phyloP scores from a whole-genome alignment of 2,329 filamentous ascomycete genomes.

The Claviceps digitariae region DNA sequence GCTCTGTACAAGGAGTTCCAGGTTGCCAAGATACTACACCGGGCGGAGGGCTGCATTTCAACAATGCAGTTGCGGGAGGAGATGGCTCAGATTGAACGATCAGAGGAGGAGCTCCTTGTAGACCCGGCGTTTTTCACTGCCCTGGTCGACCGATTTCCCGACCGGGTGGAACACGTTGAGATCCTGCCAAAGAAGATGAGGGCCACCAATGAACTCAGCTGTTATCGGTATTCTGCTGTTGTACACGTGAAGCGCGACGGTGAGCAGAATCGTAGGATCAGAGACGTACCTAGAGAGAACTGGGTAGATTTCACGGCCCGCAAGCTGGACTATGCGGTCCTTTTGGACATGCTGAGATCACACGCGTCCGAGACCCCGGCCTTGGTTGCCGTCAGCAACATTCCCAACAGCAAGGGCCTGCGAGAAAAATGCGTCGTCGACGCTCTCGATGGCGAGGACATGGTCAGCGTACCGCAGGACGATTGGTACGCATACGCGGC shows the following conservation, averaged over 20 bases:
- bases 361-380: not conserved
- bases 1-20: slow-evolving; percentile 9
- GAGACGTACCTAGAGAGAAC: not conserved
- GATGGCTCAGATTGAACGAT: slow-evolving; percentile 6
- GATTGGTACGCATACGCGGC: not conserved
- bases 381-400: slow-evolving; percentile 7
- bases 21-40: not conserved
- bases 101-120: slow-evolving; percentile 12
- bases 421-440: slow-evolving; percentile 9
- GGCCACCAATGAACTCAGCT: slow-evolving; percentile 14
- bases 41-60: not conserved
- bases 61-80: not conserved
- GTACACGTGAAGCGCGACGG: slow-evolving; percentile 6
- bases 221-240: slow-evolving; percentile 14
- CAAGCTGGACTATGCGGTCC: not conserved
- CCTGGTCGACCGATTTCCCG: slow-evolving; percentile 5
- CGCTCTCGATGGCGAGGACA: not conserved
- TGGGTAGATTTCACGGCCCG: slow-evolving; percentile 5
- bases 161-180: slow-evolving; percentile 11
- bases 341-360: not conserved
- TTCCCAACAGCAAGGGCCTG: slow-evolving; percentile 14
- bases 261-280: not conserved
- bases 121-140: slow-evolving; percentile 14
- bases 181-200: slow-evolving; percentile 14
- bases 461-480: not conserved